Percentiles rank a stretch among this genome's conserved stretches.
These are phyloP conservation scores for Mucor racemosus DNA, from an alignment of 371 early-diverging fungal species.

Conservation along the genomic window DNA sequence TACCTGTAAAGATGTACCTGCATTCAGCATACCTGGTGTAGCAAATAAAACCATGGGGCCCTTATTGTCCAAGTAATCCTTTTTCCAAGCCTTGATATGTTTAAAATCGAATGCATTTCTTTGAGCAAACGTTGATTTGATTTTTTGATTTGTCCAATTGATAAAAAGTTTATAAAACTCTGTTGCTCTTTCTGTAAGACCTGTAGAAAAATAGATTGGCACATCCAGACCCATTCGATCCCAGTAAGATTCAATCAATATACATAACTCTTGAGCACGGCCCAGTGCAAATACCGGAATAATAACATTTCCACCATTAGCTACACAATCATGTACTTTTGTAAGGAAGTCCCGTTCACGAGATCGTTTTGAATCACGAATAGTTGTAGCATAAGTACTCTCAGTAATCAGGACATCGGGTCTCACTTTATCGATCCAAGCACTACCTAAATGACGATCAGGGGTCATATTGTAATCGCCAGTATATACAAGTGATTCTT, in stretches of 20 bases:
- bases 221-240: slow-evolving; percentile 87
- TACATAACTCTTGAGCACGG: slow-evolving; percentile 95
- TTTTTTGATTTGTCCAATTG: slow-evolving; percentile 95
- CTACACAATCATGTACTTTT: slow-evolving; percentile 88
- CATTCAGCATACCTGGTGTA: slow-evolving; percentile 93
- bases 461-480: slow-evolving; percentile 99
- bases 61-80: slow-evolving; percentile 64
- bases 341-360: slow-evolving; percentile 93
- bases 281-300: slow-evolving; percentile 98
- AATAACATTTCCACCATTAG: slow-evolving; percentile 90
- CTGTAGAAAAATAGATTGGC: slow-evolving; percentile 94
- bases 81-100: slow-evolving; percentile 86
- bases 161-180: slow-evolving; percentile 93
- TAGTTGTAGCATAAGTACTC: slow-evolving; percentile 94
- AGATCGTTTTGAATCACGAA: slow-evolving; percentile 91
- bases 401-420: slow-evolving; percentile 96
- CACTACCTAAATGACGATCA: slow-evolving; percentile 93
- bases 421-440: slow-evolving; percentile 90
- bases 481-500: slow-evolving; percentile 92
- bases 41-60: slow-evolving; percentile 97
- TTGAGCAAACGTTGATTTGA: slow-evolving; percentile 83
- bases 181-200: slow-evolving; percentile 94
- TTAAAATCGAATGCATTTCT: slow-evolving; percentile 96
- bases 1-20: slow-evolving; percentile 82
- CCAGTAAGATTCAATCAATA: slow-evolving; percentile 95